Evolutionary conservation across 2,329 filamentous ascomycete genomes (phyloP), one percentile per base, ranked within the genome.

Genomic region (Phaeomoniella chlamydospora): DNA sequence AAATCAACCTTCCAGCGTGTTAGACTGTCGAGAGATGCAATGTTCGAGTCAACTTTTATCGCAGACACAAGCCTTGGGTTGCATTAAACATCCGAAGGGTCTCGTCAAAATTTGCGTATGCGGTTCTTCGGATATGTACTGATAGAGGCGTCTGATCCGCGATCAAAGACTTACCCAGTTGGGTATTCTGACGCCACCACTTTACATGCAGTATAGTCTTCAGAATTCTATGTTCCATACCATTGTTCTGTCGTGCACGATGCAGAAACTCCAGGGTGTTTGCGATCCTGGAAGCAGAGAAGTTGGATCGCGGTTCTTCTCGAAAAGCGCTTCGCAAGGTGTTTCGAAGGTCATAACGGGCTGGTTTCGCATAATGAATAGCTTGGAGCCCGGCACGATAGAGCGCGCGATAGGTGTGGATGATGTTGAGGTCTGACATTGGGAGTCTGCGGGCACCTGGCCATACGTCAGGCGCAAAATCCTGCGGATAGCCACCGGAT

Each of bases 341-440:
- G 35, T 63, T 53, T 35, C 63, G 64, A 13, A 74, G 50, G 2
- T 68, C 62, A 53, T 67, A 65, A 37, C 72, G 69, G 14, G 66
- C 62, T 9, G 74, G 74, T 33, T 61, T 65, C 2, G 72, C 66
- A 52, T 71, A 74, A 38, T 68, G 65, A 36, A 75, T 57, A 3
- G 70, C 70, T 36, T 64, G 63, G 14, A 77, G 55, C 5, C 62
- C 57, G 18, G 64, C 59, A 16, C 68, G 64, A 44, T 70, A 71
- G 30, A 78, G 57, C 37, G 67, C 61, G 40, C 74, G 68, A 49
- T 78, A 78, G 35, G 70, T 68, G 45, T 61, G 58, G 38, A 68
- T 37, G 33, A 74, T 45, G 9, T 49, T 46, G 42, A 47, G 44
- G 36, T 43, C 43, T 36, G 31, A 35, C 14, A 37, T 37, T n/a